Evolutionary conservation across 2,329 filamentous ascomycete genomes (phyloP), one percentile per base, ranked within the genome.

Genomic region (Beauveria australis): DNA sequence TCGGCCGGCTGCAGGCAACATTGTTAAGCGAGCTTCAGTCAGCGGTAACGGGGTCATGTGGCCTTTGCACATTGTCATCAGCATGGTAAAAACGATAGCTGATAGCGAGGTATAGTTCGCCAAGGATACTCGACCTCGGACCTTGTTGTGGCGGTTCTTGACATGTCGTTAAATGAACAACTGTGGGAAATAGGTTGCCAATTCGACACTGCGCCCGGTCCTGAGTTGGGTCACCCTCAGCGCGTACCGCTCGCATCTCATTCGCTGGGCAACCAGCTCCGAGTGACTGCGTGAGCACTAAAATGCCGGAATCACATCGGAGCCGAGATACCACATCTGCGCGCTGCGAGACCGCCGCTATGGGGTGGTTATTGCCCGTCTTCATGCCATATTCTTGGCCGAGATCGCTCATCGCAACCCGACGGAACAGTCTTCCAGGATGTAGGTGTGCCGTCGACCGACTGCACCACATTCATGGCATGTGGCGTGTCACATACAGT

Each of bases 281-380:
- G 28, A 46, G 43, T 57, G 44, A 24, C 53, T 26, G 18, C 30
- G 18, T 37, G 53, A 37, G 16, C 54, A 46, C 53, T 48, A 57
- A 49, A 33, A 19, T 14, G 14, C 54, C 55, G 55, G 55, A 59
- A 52, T 59, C 55, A 59, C 55, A 59, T 57, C 44, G 54, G 54
- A 49, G 54, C 30, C 19, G 30, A n/a, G 53, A 6, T 33, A 19
- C 26, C 53, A 54, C 52, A 43, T 18, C 53, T 30, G n/a, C n/a
- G 28, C 28, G 3, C 24, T 26, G 12, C 18, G 18, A 8, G 28
- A 49, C 28, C 3, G 28, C 26, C 18, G 16, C 19, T 16, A 51
- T 7, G 18, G 18, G 49, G 28, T 40, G 3, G 9, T 40, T 40
- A 40, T n/a, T 19, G 8, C 26, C 8, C 43, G 44, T n/a, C 40